Percentiles rank a stretch among this genome's conserved stretches.
Conservation (phyloP, 345 rosid species). For the Rhizophora apiculata region DNA sequence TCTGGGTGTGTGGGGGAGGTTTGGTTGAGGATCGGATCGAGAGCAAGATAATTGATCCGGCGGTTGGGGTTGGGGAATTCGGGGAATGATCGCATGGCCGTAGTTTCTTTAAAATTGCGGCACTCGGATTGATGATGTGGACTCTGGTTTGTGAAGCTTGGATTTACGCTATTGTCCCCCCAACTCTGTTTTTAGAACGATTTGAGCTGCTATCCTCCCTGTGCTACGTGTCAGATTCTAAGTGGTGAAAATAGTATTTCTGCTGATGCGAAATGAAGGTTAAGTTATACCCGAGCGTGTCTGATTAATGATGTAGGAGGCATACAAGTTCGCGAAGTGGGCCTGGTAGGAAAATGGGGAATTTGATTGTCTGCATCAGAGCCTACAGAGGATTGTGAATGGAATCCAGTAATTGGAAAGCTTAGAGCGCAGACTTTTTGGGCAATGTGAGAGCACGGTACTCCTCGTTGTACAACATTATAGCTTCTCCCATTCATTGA, state of each 20-base stretch:
- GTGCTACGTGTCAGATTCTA: background rate
- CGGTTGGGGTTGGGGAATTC: constrained; percentile 15
- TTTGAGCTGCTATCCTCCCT: background rate
- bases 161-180: constrained; percentile 8
- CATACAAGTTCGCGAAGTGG: constrained; percentile 12
- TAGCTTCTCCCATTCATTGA: too few relatives aligned
- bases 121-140: constrained; percentile 26
- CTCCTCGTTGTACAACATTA: too few relatives aligned
- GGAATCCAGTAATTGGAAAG: background rate
- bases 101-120: background rate
- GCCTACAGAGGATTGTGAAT: background rate
- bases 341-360: background rate
- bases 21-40: constrained; percentile 2
- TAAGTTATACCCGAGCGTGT: background rate
- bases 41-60: constrained; percentile 3
- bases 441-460: too few relatives aligned
- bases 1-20: background rate
- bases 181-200: background rate
- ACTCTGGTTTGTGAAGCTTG: background rate
- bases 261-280: too few relatives aligned
- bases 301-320: background rate
- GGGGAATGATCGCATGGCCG: constrained; percentile 14
- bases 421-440: too few relatives aligned
- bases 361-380: constrained; percentile 3
- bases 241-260: background rate